phyloP scores from a whole-genome alignment of 345 rosid species.

The Xanthoceras sorbifolium region DNA sequence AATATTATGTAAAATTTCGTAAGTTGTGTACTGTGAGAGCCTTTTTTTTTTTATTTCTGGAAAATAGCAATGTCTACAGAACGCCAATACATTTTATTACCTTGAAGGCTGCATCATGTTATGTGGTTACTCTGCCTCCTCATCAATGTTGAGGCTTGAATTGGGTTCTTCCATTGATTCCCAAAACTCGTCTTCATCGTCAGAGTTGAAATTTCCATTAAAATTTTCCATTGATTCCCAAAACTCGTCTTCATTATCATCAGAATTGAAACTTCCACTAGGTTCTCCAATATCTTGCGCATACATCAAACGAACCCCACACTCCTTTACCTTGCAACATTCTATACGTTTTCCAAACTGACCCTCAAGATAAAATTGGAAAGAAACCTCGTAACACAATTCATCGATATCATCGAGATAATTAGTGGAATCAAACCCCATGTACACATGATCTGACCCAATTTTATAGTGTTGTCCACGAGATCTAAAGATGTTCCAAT shows the following conservation, averaged over 20 bases:
- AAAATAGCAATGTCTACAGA: too few relatives aligned
- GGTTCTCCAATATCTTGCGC: not conserved
- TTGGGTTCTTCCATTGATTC: too few relatives aligned
- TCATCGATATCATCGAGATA: not conserved
- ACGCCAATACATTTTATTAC: too few relatives aligned
- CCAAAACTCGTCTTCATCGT: too few relatives aligned
- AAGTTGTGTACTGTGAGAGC: too few relatives aligned
- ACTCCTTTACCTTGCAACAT: not conserved
- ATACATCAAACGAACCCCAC: not conserved
- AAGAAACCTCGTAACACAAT: not conserved
- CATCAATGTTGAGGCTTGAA: too few relatives aligned
- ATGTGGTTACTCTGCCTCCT: too few relatives aligned
- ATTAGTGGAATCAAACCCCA: not conserved
- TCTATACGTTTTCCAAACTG: not conserved
- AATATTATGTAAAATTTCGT: too few relatives aligned
- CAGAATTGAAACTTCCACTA: not conserved
- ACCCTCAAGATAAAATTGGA: not conserved
- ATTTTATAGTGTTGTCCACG: not conserved
- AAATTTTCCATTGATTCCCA: too few relatives aligned
- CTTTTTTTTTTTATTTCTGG: too few relatives aligned
- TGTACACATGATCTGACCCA: not conserved
- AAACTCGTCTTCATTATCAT: not conserved
- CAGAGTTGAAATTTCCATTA: too few relatives aligned
- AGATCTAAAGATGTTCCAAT: not conserved
- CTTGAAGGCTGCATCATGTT: too few relatives aligned